Evolutionary conservation across 768 basidiomycete genomes (phyloP), one percentile per base, ranked within the genome.

Genomic region (Leccinum fibrillosum): DNA sequence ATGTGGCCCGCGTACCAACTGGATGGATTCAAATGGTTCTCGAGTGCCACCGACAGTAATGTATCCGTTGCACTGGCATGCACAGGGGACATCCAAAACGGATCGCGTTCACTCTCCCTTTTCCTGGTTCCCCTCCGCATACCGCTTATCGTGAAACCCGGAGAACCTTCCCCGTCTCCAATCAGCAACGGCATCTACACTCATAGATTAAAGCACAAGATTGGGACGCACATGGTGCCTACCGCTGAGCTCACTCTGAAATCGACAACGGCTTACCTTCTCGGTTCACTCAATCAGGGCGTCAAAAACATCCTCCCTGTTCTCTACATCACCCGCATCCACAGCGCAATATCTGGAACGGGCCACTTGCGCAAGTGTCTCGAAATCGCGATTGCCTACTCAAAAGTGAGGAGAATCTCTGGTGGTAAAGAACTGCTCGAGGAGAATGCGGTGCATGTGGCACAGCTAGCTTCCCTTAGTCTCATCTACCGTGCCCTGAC

Each of bases 1-100:
- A 75, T 81, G 55, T 86, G 86, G 19, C 74, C 80, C 3, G 71
- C 77, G 51, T 88, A 88, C 68, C 74, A 66, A 19, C 69, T 90
- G 21, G 75, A 90, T 61, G 88, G 89, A 3, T 82, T 90, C 69
- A 91, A 90, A 73, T 91, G 89, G 89, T 91, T 91, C 71, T 90
- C 89, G 15, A 89, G 87, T 63, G 90, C 90, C 2, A 89, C 89
- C 0, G 90, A 92, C 63, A 83, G 86, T 61, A 76, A 92, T 58
- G 75, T 90, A 9, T 80, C 88, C 0, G 77, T 92, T 25, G 88
- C 87, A 1, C 75, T 92, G 5, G 90, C 88, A 5, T 85, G 89
- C 37, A 90, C 89, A 1, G 89, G 87, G 1, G 69, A 81, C 0
- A 58, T 68, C 26, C 62, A 75, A 50, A 71, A 76, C 12, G 89